Conservation (phyloP, 768 basidiomycete genomes). For the Rhodocollybia butyracea region DNA sequence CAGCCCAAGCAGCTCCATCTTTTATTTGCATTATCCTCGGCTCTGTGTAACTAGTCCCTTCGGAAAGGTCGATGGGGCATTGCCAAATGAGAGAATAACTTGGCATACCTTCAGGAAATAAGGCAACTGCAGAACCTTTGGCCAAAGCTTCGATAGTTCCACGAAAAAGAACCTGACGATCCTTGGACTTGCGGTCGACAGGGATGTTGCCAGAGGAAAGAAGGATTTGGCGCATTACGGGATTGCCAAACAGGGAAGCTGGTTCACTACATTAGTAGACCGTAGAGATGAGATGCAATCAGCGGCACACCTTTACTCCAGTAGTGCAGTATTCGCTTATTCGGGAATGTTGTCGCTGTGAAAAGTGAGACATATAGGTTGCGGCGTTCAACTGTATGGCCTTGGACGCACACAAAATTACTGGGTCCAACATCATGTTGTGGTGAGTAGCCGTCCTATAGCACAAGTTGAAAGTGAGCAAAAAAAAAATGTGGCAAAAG, state of each 20-base stretch:
- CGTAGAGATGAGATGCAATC: not conserved
- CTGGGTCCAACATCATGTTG: constrained; percentile 94
- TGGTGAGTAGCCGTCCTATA: constrained; percentile 81
- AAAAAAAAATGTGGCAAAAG: not conserved
- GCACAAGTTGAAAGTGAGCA: constrained; percentile 7
- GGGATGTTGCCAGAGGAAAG: constrained; percentile 95
- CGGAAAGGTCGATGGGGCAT: too few species aligned
- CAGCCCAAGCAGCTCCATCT: constrained; percentile 94
- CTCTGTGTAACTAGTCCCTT: constrained; percentile 92
- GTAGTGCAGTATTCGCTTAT: constrained; percentile 78
- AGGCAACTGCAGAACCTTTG: constrained; percentile 78
- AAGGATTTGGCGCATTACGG: constrained; percentile 68
- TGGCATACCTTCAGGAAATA: constrained; percentile 95
- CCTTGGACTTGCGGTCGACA: constrained; percentile 92
- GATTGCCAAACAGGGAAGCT: constrained; percentile 82
- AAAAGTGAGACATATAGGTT: constrained; percentile 12
- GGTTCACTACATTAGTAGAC: not conserved
- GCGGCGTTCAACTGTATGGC: constrained; percentile 15
- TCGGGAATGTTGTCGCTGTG: constrained; percentile 78
- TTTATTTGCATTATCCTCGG: constrained; percentile 90
- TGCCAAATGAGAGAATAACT: too few species aligned
- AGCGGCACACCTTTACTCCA: constrained; percentile 83
- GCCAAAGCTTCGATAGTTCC: constrained; percentile 87
- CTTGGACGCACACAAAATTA: constrained; percentile 67
- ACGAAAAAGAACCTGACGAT: constrained; percentile 83